Conservation (phyloP, 371 early-diverging fungal genomes). For the Cokeromyces recurvatus region DNA sequence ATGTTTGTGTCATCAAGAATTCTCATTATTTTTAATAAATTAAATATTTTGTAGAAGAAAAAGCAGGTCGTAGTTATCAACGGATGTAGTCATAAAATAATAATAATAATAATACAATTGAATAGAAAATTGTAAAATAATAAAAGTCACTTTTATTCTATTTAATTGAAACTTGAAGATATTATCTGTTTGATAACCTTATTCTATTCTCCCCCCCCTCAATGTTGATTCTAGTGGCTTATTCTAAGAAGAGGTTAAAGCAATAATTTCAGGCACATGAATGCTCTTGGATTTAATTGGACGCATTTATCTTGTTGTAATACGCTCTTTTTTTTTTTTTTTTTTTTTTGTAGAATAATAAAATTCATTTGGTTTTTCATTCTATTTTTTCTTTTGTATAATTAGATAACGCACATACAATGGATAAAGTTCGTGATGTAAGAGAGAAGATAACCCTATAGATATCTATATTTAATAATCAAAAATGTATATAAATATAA, state of each 20-base stretch:
- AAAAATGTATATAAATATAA: too few species aligned
- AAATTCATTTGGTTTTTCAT: too few species aligned
- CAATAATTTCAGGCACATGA: not conserved
- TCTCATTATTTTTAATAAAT: too few species aligned
- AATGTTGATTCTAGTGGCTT: too few species aligned
- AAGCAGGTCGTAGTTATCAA: too few species aligned
- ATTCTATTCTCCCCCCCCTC: not conserved
- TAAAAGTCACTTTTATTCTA: not conserved
- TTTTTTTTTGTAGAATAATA: too few species aligned
- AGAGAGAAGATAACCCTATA: not conserved
- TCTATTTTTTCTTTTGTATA: not conserved
- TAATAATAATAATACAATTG: too few species aligned
- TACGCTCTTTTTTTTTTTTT: constrained; percentile 9
- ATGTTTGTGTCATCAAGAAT: too few species aligned
- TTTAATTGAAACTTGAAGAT: too few species aligned
- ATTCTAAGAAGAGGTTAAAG: too few species aligned
- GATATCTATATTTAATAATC: not conserved
- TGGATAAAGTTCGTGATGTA: constrained; percentile 44
- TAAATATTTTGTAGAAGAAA: not conserved
- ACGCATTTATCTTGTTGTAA: not conserved
- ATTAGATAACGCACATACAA: too few species aligned
- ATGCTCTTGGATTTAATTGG: not conserved
- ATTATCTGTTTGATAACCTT: not conserved
- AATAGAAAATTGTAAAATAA: not conserved
- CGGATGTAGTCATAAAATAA: too few species aligned